phyloP scores from a whole-genome alignment of 2,329 filamentous ascomycete species.

The Penicillium polonicum region DNA sequence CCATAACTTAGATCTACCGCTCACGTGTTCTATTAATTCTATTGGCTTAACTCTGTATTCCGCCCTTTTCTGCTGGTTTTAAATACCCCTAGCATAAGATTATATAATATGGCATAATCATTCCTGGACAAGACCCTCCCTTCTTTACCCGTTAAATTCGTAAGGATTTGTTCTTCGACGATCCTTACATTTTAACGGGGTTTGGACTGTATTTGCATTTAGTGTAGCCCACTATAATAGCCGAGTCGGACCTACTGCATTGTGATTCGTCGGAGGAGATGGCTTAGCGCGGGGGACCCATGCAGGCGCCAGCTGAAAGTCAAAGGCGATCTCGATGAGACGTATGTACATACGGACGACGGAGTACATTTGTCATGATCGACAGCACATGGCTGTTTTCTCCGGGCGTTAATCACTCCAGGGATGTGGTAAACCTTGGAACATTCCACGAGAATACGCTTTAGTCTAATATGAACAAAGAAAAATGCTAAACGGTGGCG shows the following conservation, averaged over 20 bases:
- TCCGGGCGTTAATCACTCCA: neutral
- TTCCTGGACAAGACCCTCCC: too few relatives aligned
- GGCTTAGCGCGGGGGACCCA: conserved; percentile 15
- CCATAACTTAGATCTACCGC: too few relatives aligned
- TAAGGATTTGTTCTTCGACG: too few relatives aligned
- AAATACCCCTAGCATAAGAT: too few relatives aligned
- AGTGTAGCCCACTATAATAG: conserved; percentile 9
- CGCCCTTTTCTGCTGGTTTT: too few relatives aligned
- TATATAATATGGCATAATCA: too few relatives aligned
- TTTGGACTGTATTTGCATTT: neutral
- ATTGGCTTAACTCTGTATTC: too few relatives aligned
- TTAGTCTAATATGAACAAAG: too few relatives aligned
- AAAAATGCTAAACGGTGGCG: neutral
- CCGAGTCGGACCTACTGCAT: conserved; percentile 9
- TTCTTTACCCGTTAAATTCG: too few relatives aligned
- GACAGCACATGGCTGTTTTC: conserved; percentile 4
- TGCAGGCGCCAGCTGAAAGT: conserved; percentile 16
- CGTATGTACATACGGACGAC: neutral
- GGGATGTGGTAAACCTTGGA: neutral
- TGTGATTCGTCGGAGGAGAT: conserved; percentile 14
- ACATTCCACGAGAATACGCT: neutral
- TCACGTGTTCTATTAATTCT: too few relatives aligned
- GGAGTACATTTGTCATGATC: conserved; percentile 9
- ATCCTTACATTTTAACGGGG: too few relatives aligned
- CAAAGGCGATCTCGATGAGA: conserved; percentile 4